These are phyloP conservation scores for Bidens hawaiensis DNA, from an alignment of 140 eudicot genomes.

Conservation along the genomic window DNA sequence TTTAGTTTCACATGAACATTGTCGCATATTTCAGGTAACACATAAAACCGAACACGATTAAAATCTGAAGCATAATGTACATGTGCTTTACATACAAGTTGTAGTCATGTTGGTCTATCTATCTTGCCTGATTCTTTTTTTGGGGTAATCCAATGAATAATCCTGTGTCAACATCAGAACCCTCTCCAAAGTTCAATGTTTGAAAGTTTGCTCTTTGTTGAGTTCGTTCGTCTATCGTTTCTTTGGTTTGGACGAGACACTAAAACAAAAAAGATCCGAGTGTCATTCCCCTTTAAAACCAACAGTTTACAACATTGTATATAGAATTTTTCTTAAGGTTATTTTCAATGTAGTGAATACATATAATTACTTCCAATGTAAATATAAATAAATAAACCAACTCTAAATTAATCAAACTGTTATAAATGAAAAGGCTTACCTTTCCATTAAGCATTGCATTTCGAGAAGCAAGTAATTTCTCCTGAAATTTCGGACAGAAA, in stretches of 20 bases:
- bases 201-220: constrained; percentile 11
- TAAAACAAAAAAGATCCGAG: constrained; percentile 7
- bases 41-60: too few relatives aligned
- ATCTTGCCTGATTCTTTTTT: constrained; percentile 28
- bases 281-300: not conserved
- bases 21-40: too few relatives aligned
- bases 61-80: too few relatives aligned
- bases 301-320: not conserved
- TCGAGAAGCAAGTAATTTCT: constrained; percentile 16
- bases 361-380: not conserved
- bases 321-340: not conserved
- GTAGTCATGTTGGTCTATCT: constrained; percentile 23
- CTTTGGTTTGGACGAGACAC: constrained; percentile 24
- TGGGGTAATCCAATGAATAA: constrained; percentile 74
- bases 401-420: not conserved
- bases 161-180: constrained; percentile 73
- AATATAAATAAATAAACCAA: not conserved
- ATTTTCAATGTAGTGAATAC: not conserved
- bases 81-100: too few relatives aligned
- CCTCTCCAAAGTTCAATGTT: constrained; percentile 34
- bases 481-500: constrained; percentile 15
- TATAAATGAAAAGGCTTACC: constrained; percentile 8
- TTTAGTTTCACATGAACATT: too few relatives aligned
- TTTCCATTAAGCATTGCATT: constrained; percentile 27
- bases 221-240: constrained; percentile 28